phyloP scores from a whole-genome alignment of 2,329 filamentous ascomycete genomes.

The Diaporthe ilicicola region DNA sequence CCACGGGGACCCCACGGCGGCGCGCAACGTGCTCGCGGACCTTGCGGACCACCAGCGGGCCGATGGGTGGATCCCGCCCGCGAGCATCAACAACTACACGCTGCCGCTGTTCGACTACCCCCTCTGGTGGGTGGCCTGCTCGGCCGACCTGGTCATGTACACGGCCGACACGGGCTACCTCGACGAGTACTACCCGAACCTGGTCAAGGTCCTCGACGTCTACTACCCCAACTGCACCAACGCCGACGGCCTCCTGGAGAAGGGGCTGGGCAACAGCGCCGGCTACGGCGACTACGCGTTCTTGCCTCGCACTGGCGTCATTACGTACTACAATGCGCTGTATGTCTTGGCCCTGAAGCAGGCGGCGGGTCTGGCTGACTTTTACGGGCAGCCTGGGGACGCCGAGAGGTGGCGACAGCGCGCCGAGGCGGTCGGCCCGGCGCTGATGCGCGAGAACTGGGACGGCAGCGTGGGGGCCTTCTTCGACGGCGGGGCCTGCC shows the following conservation, averaged over 20 bases:
- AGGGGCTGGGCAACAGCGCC: constrained; percentile 50
- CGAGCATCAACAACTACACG: constrained; percentile 59
- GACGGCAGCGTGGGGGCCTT: constrained; percentile 54
- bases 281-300: constrained; percentile 62
- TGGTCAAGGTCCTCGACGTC: constrained; percentile 52
- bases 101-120: constrained; percentile 61
- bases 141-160: constrained; percentile 58
- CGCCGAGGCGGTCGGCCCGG: constrained; percentile 44
- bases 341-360: constrained; percentile 55
- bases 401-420: constrained; percentile 50
- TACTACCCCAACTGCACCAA: constrained; percentile 56
- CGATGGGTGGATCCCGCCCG: constrained; percentile 63
- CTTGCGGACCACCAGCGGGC: constrained; percentile 56
- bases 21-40: constrained; percentile 58
- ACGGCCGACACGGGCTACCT: constrained; percentile 55
- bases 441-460: constrained; percentile 50
- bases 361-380: constrained; percentile 52
- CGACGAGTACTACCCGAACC: constrained; percentile 49
- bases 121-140: constrained; percentile 60
- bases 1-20: constrained; percentile 51
- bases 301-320: constrained; percentile 53
- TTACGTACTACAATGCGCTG: constrained; percentile 62
- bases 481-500: constrained; percentile 50
- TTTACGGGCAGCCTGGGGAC: constrained; percentile 43
- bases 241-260: constrained; percentile 36